phyloP scores from a whole-genome alignment of 208 protist genomes.

The Cochliopodium minus region DNA sequence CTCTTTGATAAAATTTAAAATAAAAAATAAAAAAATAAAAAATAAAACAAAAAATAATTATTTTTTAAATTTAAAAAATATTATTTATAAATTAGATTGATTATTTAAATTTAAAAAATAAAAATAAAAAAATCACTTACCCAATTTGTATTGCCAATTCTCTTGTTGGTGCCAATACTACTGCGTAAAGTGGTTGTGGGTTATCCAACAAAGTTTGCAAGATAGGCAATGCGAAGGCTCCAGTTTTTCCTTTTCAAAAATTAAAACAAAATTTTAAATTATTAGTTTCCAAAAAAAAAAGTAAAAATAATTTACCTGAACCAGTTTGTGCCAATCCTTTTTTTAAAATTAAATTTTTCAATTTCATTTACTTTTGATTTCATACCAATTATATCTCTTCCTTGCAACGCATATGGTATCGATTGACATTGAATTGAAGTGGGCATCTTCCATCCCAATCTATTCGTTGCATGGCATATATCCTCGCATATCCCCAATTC shows the following conservation, averaged over 20 bases:
- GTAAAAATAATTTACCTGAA: no score
- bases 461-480: no score
- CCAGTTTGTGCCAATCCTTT: conserved; percentile 95
- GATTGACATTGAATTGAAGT: conserved; percentile 80
- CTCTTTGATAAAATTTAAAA: no score
- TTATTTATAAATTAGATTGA: no score
- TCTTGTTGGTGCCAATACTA: conserved; percentile 82
- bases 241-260: no score
- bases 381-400: conserved; percentile 46
- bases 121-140: no score
- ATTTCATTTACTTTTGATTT: background rate
- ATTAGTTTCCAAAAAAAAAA: no score
- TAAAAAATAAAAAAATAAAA: no score
- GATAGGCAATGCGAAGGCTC: conserved; percentile 92
- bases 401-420: conserved; percentile 69
- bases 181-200: conserved; percentile 66
- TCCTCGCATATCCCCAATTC: no score
- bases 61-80: background rate
- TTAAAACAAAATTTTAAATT: no score
- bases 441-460: no score
- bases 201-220: conserved; percentile 74
- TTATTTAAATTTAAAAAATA: no score
- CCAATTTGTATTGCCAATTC: conserved; percentile 93
- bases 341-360: conserved; percentile 38
- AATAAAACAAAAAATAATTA: background rate